phyloP scores from a whole-genome alignment of 805 yeast species.

The Suhomyces sp. region DNA sequence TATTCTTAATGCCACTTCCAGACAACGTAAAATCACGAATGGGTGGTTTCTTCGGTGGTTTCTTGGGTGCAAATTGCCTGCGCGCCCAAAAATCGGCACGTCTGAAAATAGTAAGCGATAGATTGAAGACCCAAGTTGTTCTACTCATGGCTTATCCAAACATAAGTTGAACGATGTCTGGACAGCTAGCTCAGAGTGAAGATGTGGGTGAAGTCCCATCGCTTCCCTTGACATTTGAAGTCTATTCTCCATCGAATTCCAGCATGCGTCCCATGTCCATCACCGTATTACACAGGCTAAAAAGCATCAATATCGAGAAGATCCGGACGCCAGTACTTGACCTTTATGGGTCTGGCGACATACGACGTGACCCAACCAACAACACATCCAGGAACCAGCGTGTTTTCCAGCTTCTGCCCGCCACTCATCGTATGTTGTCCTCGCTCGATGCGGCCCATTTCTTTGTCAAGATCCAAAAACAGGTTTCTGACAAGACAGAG shows the following conservation, averaged over 20 bases:
- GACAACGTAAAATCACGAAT: neutral
- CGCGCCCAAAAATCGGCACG: slow-evolving; percentile 1
- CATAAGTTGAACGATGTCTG: neutral
- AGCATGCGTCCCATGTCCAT: slow-evolving; percentile 9
- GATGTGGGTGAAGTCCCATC: neutral
- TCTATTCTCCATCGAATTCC: slow-evolving; percentile 2
- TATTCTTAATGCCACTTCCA: too few species aligned
- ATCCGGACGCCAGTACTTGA: neutral
- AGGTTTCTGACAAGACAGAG: slow-evolving; percentile 11
- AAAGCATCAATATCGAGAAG: slow-evolving; percentile 3
- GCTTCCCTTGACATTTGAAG: slow-evolving; percentile 17
- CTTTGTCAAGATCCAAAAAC: slow-evolving; percentile 13
- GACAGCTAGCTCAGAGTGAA: neutral
- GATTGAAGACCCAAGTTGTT: neutral
- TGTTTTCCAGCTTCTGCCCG: slow-evolving; percentile 8
- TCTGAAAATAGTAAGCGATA: neutral
- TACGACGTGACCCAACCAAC: neutral
- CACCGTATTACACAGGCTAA: slow-evolving; percentile 12
- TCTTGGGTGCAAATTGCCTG: neutral
- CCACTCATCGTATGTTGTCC: slow-evolving; percentile 6
- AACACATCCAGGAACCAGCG: neutral
- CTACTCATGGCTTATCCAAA: neutral
- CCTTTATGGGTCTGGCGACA: neutral
- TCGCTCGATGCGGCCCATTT: slow-evolving; percentile 9
- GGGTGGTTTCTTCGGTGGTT: neutral